These are phyloP conservation scores for Podospora conica DNA, from an alignment of 495 filamentous ascomycete genomes.

Conservation along the genomic window DNA sequence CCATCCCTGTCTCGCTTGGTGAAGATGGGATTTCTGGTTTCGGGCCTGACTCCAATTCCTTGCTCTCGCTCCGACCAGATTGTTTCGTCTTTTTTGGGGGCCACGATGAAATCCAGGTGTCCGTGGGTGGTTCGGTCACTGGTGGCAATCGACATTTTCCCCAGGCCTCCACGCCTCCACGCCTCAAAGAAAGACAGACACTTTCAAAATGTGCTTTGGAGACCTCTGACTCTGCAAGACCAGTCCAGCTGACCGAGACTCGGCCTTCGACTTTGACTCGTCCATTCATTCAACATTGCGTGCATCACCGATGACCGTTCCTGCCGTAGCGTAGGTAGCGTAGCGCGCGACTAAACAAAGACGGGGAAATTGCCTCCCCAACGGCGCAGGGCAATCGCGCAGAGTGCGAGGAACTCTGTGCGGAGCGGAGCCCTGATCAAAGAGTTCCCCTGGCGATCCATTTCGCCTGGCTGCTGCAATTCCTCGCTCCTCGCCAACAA, in stretches of 20 bases:
- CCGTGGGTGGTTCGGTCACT: no score
- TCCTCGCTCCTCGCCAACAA: no score
- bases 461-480: neutral
- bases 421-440: neutral
- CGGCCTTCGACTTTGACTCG: slow-evolving; percentile 8
- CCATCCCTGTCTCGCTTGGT: neutral
- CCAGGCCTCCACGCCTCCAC: no score
- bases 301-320: slow-evolving; percentile 13
- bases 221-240: neutral
- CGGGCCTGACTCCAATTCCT: neutral
- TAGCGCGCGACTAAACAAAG: slow-evolving; percentile 26
- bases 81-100: neutral
- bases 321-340: slow-evolving; percentile 27
- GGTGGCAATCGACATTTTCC: neutral
- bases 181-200: neutral
- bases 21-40: neutral
- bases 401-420: neutral
- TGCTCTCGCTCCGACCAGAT: neutral
- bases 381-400: neutral
- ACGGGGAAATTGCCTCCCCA: slow-evolving; percentile 20
- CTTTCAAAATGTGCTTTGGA: no score
- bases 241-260: neutral
- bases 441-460: neutral
- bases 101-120: neutral
- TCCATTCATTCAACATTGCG: neutral